Base-by-base conservation (phyloP, 371 early-diverging fungal genomes). In the Nematocida ironsii region DNA sequence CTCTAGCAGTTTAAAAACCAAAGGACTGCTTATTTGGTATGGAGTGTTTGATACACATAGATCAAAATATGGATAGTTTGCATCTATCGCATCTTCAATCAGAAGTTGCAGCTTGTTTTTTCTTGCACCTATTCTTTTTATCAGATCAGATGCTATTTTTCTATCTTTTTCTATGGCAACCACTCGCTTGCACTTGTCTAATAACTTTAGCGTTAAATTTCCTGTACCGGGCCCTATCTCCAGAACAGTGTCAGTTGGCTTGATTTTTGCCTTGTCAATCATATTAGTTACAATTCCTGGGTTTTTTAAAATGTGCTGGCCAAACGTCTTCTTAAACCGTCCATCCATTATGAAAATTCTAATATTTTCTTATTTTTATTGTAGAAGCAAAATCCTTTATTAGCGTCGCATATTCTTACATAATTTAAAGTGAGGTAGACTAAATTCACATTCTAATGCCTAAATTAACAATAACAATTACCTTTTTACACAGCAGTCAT, bases 171-270 rank as follows among this genome's bases (percentile, higher is more conserved):
- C 99, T 39, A 84, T 82, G 50, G 82, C 72, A 11, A 94, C 61
- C 45, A 87, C 93, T 88, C 92, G 94, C 85, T 97, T 97, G 73
- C 93, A 92, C 78, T 92, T 91, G 71, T 91, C 92, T 62, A 98
- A 89, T 70, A 98, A 93, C 88, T 93, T 92, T 48, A 97, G 91
- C 5, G 97, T 95, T 85, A 98, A 90, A 88, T 96, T 97, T 87
- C 99, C 99, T n/a, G 97, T 98, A 89, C 99, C 99, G 9, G 96
- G 97, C 87, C 98, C 99, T 68, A 98, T 91, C 90, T 98, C 99
- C 23, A 98, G 90, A 6, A 97, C 95, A 3, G 91, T 91, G 87
- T 98, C 99, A 2, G 96, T 94, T 40, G 92, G 89, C 82, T 93
- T 91, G 57, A 98, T 87, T 54, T 88, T 89, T 5, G 97, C 95